Base-by-base conservation (phyloP, 768 basidiomycete species). In the Pleurotus salmoneostramineus region DNA sequence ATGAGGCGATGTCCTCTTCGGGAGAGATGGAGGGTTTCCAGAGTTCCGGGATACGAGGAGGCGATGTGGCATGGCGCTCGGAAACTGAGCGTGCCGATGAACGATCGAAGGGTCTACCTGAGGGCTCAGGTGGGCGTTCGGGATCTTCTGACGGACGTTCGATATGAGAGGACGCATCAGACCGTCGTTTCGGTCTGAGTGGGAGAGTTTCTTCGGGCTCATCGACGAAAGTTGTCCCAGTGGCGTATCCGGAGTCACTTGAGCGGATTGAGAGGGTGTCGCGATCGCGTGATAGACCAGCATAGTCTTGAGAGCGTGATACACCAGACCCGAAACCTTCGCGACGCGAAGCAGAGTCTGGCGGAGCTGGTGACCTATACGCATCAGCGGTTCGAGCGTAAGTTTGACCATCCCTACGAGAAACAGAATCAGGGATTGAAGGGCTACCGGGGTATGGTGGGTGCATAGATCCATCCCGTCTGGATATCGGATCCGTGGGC, bases 21-120 rank as follows among this genome's bases (percentile, higher is more conserved):
- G 76, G 72, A 0, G 78, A 72, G 15, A 77, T 72, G 0, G 75
- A 65, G 2, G 82, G 81, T 37, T 73, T 78, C 82, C 83, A 83
- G 33, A 82, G 66, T 58, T 81, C 78, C 11, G 76, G 79, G 0
- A 69, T 66, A 62, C 36, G 69, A 11, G 74, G 65, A 58, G 75
- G 64, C 58, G 71, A 63, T 50, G 67, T 66, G 10, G 72, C 64
- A 63, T 68, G 58, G 14, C 57, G 72, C 65, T 43, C 72, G 69
- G 32, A 75, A 73, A 12, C 70, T 64, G 58, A 72, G 70, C 10
- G 72, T 70, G 47, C 77, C 36, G 43, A 43, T 67, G 35, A 69
- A 67, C 14, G 64, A 66, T 32, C 72, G 66, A 51, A 68, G 64
- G 43, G 63, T 66, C 32, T 49, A 62, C 60, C 67, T 66, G n/a